These are phyloP conservation scores for Endocalyx cinctus DNA, from an alignment of 2,329 filamentous ascomycete genomes.

Conservation along the genomic window DNA sequence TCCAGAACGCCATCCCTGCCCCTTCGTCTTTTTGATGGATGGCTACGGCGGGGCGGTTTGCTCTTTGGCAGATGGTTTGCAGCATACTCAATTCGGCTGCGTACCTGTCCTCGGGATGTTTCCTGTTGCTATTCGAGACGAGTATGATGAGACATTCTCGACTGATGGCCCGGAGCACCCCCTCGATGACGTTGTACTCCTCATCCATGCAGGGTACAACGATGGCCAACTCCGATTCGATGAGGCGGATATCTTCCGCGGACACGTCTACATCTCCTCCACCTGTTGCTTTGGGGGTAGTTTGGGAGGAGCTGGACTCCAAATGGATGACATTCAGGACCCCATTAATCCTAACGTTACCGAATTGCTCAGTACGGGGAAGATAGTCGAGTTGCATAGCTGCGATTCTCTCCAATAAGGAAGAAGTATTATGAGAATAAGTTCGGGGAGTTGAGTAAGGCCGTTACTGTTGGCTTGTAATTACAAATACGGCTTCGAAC, in stretches of 20 bases:
- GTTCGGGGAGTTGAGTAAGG: no score
- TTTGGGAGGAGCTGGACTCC: no score
- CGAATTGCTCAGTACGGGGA: no score
- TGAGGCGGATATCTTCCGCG: neutral
- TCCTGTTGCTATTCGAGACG: constrained; percentile 23
- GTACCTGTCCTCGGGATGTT: neutral
- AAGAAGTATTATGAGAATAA: no score
- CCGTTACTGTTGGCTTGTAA: no score
- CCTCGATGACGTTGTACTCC: constrained; percentile 15
- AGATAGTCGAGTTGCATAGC: no score
- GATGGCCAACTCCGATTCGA: constrained; percentile 19
- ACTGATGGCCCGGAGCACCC: constrained; percentile 25
- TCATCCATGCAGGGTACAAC: constrained; percentile 30
- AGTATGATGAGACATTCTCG: constrained; percentile 23
- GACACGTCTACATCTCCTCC: constrained; percentile 1
- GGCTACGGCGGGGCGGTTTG: neutral
- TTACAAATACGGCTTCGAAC: no score
- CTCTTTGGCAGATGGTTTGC: neutral
- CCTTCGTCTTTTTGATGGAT: neutral
- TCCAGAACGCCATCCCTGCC: neutral
- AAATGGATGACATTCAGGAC: no score
- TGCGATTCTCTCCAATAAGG: no score
- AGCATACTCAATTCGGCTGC: neutral
- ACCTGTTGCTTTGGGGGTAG: no score
- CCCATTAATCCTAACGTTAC: no score